Conservation (phyloP, 352 stramenopile species). For the Paralagenidium karlingii region DNA sequence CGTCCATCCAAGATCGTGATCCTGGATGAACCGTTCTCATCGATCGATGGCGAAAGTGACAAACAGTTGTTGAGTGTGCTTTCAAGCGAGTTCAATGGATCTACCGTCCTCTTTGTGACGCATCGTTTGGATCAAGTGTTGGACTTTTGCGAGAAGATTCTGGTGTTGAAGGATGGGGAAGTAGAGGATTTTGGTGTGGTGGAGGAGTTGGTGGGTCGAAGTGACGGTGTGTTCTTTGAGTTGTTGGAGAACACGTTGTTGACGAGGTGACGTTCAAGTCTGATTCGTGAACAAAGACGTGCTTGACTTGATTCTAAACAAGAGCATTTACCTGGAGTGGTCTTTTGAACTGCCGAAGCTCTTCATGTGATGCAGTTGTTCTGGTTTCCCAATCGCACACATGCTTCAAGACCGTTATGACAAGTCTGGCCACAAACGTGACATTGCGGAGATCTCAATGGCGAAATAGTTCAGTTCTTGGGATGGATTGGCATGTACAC, state of each 20-base stretch:
- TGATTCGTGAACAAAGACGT: no score
- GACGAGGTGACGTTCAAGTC: no score
- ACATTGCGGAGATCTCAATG: no score
- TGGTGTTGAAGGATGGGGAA: constrained; percentile 19
- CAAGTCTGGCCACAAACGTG: no score
- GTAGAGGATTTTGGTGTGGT: constrained; percentile 23
- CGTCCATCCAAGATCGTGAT: constrained; percentile 88
- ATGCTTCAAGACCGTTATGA: no score
- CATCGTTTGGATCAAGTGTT: constrained; percentile 25
- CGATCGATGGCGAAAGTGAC: constrained; percentile 86
- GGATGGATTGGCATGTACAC: constrained; percentile 3
- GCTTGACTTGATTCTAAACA: no score
- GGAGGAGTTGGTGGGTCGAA: constrained; percentile 21
- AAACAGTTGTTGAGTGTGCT: constrained; percentile 74
- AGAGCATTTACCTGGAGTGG: no score
- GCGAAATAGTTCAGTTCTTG: no score
- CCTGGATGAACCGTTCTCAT: constrained; percentile 85
- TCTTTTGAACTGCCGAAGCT: no score
- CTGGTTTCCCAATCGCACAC: no score
- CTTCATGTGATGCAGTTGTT: no score
- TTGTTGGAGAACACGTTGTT: constrained; percentile 34
- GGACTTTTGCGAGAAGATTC: constrained; percentile 24
- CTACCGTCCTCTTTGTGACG: constrained; percentile 81
- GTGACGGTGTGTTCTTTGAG: constrained; percentile 26
- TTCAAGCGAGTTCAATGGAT: constrained; percentile 12